Conservation (phyloP, 352 stramenopile genomes). For the Phytophthora ramorum region DNA sequence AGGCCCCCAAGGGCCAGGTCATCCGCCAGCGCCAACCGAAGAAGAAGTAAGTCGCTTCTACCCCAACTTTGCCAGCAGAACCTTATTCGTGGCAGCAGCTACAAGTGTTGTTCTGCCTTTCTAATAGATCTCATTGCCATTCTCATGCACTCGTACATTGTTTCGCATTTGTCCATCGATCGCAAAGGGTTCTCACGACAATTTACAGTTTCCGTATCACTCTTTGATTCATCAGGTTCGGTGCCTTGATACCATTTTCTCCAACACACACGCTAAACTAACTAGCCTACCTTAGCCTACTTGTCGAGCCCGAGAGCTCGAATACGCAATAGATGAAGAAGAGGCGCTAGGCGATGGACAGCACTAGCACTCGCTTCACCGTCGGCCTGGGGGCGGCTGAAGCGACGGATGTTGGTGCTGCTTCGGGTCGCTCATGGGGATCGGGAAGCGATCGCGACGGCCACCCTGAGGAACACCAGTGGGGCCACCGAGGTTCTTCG, state of each 20-base stretch:
- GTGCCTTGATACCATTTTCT: constrained; percentile 45
- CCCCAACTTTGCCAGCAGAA: constrained; percentile 4
- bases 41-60: constrained; percentile 40
- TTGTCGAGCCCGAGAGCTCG: constrained; percentile 29
- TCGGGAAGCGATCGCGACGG: constrained; percentile 74
- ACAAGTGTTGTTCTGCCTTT: constrained; percentile 19
- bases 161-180: not conserved
- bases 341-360: constrained; percentile 24
- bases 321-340: constrained; percentile 41
- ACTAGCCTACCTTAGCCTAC: constrained; percentile 42
- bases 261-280: constrained; percentile 43
- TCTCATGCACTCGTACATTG: not conserved
- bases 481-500: constrained; percentile 73
- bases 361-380: constrained; percentile 48
- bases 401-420: constrained; percentile 77
- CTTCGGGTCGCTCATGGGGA: constrained; percentile 78
- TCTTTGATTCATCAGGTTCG: constrained; percentile 32
- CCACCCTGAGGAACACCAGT: constrained; percentile 48
- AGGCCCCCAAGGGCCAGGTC: constrained; percentile 60
- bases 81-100: constrained; percentile 19
- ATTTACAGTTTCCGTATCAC: constrained; percentile 29
- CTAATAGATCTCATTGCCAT: constrained; percentile 36
- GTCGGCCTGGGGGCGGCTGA: constrained; percentile 68
- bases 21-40: constrained; percentile 66
- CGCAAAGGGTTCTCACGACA: not conserved